These are phyloP conservation scores for Termitomyces titanicus DNA, from an alignment of 768 basidiomycete species.

Conservation along the genomic window DNA sequence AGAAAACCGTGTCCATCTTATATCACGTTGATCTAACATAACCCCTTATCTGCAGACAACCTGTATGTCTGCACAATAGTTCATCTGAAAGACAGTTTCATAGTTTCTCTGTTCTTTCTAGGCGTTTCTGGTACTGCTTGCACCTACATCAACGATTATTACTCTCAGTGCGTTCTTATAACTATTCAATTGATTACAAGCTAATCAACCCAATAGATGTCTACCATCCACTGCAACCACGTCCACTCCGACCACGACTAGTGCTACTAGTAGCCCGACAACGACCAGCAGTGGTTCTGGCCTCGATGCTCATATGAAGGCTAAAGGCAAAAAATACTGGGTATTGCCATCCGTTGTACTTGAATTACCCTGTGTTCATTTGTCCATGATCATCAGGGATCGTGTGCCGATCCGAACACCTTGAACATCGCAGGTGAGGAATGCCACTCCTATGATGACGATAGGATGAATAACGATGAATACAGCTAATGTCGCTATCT, in stretches of 20 bases:
- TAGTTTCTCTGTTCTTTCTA: slow-evolving; percentile 6
- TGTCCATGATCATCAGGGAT: slow-evolving; percentile 17
- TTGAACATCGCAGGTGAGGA: slow-evolving; percentile 26
- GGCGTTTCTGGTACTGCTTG: slow-evolving; percentile 32
- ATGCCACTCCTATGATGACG: neutral
- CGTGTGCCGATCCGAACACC: slow-evolving; percentile 27
- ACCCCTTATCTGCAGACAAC: slow-evolving; percentile 12
- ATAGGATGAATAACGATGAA: neutral
- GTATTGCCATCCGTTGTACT: slow-evolving; percentile 5
- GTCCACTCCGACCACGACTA: slow-evolving; percentile 15
- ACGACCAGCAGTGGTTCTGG: slow-evolving; percentile 13
- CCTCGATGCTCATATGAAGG: slow-evolving; percentile 20
- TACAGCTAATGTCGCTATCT: slow-evolving; percentile 27
- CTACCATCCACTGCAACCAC: slow-evolving; percentile 21
- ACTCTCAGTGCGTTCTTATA: slow-evolving; percentile 17
- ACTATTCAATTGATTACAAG: neutral
- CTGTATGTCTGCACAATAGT: slow-evolving; percentile 14
- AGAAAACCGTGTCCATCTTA: neutral
- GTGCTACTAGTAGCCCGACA: slow-evolving; percentile 13
- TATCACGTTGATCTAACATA: neutral
- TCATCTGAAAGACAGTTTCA: neutral
- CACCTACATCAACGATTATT: slow-evolving; percentile 26
- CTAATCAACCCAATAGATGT: slow-evolving; percentile 18
- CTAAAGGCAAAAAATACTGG: slow-evolving; percentile 27
- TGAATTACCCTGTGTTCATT: neutral